Evolutionary conservation across 1,284 basidiomycete genomes (phyloP).

Genomic region (Somion occarium): DNA sequence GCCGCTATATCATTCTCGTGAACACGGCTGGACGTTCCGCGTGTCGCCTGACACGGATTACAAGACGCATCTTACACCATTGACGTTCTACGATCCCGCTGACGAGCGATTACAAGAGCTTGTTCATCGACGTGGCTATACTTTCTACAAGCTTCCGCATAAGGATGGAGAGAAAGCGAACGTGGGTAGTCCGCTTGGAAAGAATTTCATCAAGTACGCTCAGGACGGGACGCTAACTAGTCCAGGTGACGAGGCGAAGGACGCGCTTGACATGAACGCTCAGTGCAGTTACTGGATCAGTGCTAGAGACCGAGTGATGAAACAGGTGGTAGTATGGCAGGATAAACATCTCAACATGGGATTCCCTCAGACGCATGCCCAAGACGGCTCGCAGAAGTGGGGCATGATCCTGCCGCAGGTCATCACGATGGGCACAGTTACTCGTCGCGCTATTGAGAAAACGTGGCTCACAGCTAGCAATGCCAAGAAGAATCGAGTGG

Average conservation of each 20-base stretch:
- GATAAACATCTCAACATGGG: constrained; percentile 43
- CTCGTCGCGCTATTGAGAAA: constrained; percentile 94
- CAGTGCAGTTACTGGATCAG: constrained; percentile 99
- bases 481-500: constrained; percentile 95
- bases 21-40: constrained; percentile 92
- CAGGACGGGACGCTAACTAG: constrained; percentile 83
- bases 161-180: constrained; percentile 93
- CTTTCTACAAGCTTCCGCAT: constrained; percentile 93
- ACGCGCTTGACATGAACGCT: constrained; percentile 89
- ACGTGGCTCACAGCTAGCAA: constrained; percentile 99
- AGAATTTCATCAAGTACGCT: constrained; percentile 86
- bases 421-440: constrained; percentile 98
- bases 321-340: constrained; percentile 94
- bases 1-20: constrained; percentile 82
- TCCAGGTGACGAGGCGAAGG: constrained; percentile 73
- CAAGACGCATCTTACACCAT: constrained; percentile 26
- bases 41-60: constrained; percentile 43
- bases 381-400: constrained; percentile 48
- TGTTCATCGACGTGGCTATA: constrained; percentile 39
- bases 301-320: constrained; percentile 86
- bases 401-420: constrained; percentile 96
- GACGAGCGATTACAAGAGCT: constrained; percentile 53
- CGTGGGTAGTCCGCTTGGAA: constrained; percentile 89
- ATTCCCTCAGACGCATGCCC: constrained; percentile 13
- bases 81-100: constrained; percentile 57